Evolutionary conservation across 768 basidiomycete genomes (phyloP).

Genomic region (Coprinopsis sp.): DNA sequence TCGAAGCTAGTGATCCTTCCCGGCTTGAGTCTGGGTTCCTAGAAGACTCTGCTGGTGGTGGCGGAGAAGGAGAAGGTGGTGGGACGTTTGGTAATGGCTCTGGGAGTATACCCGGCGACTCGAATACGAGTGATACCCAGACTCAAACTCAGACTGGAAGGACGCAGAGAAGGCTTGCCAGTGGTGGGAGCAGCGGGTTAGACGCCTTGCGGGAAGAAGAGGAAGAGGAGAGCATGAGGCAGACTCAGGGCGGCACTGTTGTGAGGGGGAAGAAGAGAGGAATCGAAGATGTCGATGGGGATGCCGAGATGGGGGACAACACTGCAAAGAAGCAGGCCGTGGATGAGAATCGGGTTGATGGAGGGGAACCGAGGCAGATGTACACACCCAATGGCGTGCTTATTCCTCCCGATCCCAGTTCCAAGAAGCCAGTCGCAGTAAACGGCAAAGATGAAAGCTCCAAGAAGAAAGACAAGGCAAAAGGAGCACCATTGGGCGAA

Average conservation of each 20-base stretch:
- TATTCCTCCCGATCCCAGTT: neutral
- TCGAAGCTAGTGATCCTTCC: slow-evolving; percentile 56
- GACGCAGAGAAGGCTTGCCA: slow-evolving; percentile 11
- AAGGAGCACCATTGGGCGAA: slow-evolving; percentile 38
- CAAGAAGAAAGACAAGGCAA: slow-evolving; percentile 14
- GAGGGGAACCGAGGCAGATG: slow-evolving; percentile 11
- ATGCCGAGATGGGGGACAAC: slow-evolving; percentile 33
- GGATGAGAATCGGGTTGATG: slow-evolving; percentile 32
- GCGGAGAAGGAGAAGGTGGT: slow-evolving; percentile 8
- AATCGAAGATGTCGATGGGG: slow-evolving; percentile 31
- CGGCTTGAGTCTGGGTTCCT: slow-evolving; percentile 18
- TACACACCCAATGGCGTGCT: neutral
- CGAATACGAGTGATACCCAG: slow-evolving; percentile 27
- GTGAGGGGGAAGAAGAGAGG: slow-evolving; percentile 35
- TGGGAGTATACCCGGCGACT: neutral
- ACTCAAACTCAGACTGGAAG: slow-evolving; percentile 26
- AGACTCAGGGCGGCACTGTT: slow-evolving; percentile 6
- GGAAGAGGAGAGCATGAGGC: slow-evolving; percentile 40
- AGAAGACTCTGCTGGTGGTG: slow-evolving; percentile 12
- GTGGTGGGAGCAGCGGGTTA: slow-evolving; percentile 18
- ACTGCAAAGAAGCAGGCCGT: slow-evolving; percentile 41
- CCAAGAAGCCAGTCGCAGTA: slow-evolving; percentile 23
- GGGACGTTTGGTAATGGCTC: slow-evolving; percentile 10
- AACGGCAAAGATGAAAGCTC: slow-evolving; percentile 6
- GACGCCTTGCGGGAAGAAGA: slow-evolving; percentile 52